Percentiles rank a stretch among this genome's conserved stretches.
phyloP scores from a whole-genome alignment of 495 filamentous ascomycete genomes.

The Podospora anserina region DNA sequence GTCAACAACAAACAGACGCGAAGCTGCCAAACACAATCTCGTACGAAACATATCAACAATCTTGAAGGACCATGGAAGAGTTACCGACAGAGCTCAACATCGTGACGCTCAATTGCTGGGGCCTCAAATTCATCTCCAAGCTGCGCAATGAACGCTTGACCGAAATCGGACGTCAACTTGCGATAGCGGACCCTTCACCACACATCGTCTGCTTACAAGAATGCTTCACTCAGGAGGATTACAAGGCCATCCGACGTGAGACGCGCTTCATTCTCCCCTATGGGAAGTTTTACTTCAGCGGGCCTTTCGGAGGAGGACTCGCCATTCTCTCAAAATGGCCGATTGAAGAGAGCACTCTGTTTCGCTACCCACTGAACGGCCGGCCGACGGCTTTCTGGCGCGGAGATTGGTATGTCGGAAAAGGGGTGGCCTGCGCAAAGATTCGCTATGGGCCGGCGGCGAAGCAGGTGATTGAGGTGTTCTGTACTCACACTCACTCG shows the following conservation, averaged over 20 bases:
- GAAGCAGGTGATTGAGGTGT: slow-evolving; percentile 80
- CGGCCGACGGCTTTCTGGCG: slow-evolving; percentile 89
- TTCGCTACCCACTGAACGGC: slow-evolving; percentile 86
- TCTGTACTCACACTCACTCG: slow-evolving; percentile 86
- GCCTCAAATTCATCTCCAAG: slow-evolving; percentile 81
- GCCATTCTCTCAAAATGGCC: slow-evolving; percentile 95
- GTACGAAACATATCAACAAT: background rate
- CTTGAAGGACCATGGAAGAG: slow-evolving; percentile 30
- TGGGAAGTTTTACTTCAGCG: slow-evolving; percentile 90
- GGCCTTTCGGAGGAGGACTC: slow-evolving; percentile 83
- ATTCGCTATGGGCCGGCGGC: slow-evolving; percentile 66
- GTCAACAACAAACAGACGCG: background rate
- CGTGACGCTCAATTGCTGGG: slow-evolving; percentile 93
- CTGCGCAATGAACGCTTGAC: slow-evolving; percentile 73
- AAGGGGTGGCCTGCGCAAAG: slow-evolving; percentile 83
- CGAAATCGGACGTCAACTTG: slow-evolving; percentile 78
- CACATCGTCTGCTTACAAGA: slow-evolving; percentile 94
- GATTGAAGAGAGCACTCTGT: slow-evolving; percentile 88
- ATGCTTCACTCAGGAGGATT: slow-evolving; percentile 92
- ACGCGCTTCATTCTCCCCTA: slow-evolving; percentile 80
- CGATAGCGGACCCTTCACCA: slow-evolving; percentile 61
- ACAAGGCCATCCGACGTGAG: slow-evolving; percentile 70
- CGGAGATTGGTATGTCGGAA: slow-evolving; percentile 93
- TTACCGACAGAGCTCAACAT: slow-evolving; percentile 61
- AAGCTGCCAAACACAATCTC: background rate